Evolutionary conservation across 768 basidiomycete species (phyloP).

Genomic region (Mycena leptocephala): DNA sequence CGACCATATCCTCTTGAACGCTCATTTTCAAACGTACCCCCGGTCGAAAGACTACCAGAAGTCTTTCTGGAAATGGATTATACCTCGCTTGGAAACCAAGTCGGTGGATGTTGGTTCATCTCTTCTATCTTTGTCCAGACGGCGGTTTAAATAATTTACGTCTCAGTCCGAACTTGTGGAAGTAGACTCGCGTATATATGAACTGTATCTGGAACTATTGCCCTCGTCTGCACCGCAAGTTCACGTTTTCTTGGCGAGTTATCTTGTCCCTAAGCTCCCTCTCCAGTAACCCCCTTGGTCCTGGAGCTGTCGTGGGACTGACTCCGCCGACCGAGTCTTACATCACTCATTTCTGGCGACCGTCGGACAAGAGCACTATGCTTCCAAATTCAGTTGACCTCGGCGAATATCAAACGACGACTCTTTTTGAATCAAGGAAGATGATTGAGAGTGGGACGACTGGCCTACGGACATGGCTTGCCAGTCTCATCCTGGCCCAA

Average conservation of each 20-base stretch:
- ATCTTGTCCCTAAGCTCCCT: not conserved
- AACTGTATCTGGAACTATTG: constrained; percentile 70
- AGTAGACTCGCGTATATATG: constrained; percentile 78
- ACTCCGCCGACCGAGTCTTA: constrained; percentile 69
- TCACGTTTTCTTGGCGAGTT: not conserved
- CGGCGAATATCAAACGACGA: constrained; percentile 59
- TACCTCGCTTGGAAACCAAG: constrained; percentile 74
- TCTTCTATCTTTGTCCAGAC: not conserved
- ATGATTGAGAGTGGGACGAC: constrained; percentile 86
- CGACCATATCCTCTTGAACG: constrained; percentile 63
- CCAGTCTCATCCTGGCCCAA: constrained; percentile 77
- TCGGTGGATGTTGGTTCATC: constrained; percentile 51
- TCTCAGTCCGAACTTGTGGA: constrained; percentile 67
- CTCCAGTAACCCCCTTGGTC: constrained; percentile 39
- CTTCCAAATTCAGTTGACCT: constrained; percentile 36
- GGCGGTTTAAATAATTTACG: constrained; percentile 23
- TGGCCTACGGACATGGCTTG: constrained; percentile 85
- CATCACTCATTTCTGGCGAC: constrained; percentile 77
- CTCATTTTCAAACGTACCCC: constrained; percentile 71
- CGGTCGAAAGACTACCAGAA: constrained; percentile 77
- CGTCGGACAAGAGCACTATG: not conserved
- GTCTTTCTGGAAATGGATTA: constrained; percentile 83
- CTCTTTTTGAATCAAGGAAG: constrained; percentile 82
- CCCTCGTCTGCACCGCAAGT: constrained; percentile 44
- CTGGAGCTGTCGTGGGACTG: constrained; percentile 39